These are phyloP conservation scores for Wallacemonas rigidus DNA, from an alignment of 208 protist genomes.

Conservation along the genomic window DNA sequence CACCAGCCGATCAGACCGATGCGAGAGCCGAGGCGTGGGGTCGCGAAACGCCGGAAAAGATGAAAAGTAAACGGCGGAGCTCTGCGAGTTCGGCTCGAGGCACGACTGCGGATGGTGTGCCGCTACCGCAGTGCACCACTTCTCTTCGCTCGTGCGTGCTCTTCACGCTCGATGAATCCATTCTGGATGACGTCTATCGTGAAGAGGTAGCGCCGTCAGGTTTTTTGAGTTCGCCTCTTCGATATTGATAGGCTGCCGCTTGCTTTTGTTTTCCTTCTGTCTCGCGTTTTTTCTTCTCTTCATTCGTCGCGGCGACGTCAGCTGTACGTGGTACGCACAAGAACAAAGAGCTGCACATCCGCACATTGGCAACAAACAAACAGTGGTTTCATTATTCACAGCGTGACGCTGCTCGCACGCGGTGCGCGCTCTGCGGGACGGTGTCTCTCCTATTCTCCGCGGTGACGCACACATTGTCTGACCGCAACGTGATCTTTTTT, in stretches of 20 bases:
- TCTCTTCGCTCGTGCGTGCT: conserved; percentile 46
- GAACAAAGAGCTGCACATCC: too few species aligned
- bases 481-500: too few species aligned
- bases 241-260: too few species aligned
- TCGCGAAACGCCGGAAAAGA: not conserved
- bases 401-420: too few species aligned
- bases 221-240: too few species aligned
- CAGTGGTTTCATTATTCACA: too few species aligned
- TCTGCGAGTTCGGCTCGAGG: not conserved
- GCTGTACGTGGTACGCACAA: too few species aligned
- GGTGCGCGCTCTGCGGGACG: too few species aligned
- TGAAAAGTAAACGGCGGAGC: not conserved
- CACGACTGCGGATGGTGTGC: not conserved
- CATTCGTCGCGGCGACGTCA: not conserved
- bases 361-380: too few species aligned
- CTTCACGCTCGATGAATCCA: conserved; percentile 50
- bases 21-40: too few species aligned
- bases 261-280: not conserved
- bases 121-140: conserved; percentile 30
- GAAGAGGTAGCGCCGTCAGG: not conserved
- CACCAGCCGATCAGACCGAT: not conserved
- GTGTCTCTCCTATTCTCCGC: too few species aligned
- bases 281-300: not conserved
- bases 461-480: too few species aligned
- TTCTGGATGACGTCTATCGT: conserved; percentile 34